Base-by-base conservation (phyloP, 441 rosid genomes). In the Gossypium lobatum region DNA sequence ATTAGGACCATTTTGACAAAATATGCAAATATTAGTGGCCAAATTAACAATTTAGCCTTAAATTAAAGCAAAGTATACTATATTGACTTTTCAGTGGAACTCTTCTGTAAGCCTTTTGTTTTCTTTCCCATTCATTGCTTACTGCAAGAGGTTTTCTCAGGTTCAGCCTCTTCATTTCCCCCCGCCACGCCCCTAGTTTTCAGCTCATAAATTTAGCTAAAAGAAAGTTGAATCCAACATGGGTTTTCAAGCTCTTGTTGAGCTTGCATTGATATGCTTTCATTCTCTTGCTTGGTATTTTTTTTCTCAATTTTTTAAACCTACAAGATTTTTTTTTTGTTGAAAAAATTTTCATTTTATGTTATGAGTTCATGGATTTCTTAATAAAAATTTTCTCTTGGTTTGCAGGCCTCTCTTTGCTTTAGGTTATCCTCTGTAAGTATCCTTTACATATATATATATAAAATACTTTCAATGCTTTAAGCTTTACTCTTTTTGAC, bases 381-480 rank as follows among this genome's bases (percentile, higher is more conserved):
- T 42, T 64, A n/a, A 34, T 6, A 61, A 14, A 48, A 18, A 11
- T 2, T 63, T 25, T 37, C 39, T 20, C 1, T 28, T 53, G 17
- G 13, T 54, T 61, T 54, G 69, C 80, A 77, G 83, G 78, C 82
- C 82, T 77, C 53, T 79, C 26, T 28, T 75, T 58, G 83, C 79
- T 39, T 53, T 82, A 71, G 79, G 60, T 3, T 82, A 79, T 75
- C 85, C 85, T 42, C 52, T 82, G 85, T 79, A 59, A 79, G 79
- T 63, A 52, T 70, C 10, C 17, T 64, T 42, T n/a, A n/a, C 20
- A 9, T 28, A n/a, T 9, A 31, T 31, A 6, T 65, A 6, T 65
- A 11, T 20, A 1, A 46, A 11, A 31, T 66, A 23, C 39, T 23
- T 14, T 17, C 23, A 67, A 7, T 48, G 16, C 0, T 50, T 17